Conservation (phyloP, 1,139 yeast genomes). For the Geotrichum histeridarum region DNA sequence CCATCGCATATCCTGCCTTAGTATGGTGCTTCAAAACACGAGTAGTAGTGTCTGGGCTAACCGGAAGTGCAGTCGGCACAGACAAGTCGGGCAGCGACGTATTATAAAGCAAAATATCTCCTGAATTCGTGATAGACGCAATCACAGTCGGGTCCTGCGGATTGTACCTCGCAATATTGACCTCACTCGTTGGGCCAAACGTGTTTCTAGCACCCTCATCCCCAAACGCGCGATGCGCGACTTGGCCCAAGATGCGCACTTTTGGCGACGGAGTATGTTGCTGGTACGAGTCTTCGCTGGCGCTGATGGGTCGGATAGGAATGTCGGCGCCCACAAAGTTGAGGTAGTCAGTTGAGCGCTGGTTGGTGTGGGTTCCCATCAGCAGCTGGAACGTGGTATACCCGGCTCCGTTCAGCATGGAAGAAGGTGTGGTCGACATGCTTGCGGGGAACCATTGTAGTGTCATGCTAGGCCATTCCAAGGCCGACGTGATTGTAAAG, state of each 20-base stretch:
- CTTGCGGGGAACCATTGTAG: conserved; percentile 39
- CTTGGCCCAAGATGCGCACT: conserved; percentile 15
- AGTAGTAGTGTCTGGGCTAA: conserved; percentile 21
- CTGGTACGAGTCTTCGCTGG: conserved; percentile 17
- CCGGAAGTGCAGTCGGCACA: conserved; percentile 23
- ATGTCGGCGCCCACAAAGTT: conserved; percentile 70
- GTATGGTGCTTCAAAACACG: conserved; percentile 51
- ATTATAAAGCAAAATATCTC: conserved; percentile 59
- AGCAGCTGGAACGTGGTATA: conserved; percentile 42
- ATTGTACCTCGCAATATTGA: conserved; percentile 77
- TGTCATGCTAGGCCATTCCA: conserved; percentile 50
- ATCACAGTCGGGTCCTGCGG: conserved; percentile 64
- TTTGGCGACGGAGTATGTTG: conserved; percentile 11
- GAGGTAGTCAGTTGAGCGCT: conserved; percentile 41
- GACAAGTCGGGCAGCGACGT: conserved; percentile 26
- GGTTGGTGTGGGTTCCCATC: conserved; percentile 70
- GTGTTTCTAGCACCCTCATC: conserved; percentile 52
- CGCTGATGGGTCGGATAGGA: conserved; percentile 43
- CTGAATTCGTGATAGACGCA: conserved; percentile 75
- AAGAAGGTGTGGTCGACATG: conserved; percentile 17
- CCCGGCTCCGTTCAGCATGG: conserved; percentile 18
- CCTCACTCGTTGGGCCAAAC: conserved; percentile 39
- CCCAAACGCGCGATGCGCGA: conserved; percentile 25
- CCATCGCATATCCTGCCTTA: conserved; percentile 64
- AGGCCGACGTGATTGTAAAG: conserved; percentile 63